Conservation (phyloP, 257 asterid species). For the Solanum tarijense region DNA sequence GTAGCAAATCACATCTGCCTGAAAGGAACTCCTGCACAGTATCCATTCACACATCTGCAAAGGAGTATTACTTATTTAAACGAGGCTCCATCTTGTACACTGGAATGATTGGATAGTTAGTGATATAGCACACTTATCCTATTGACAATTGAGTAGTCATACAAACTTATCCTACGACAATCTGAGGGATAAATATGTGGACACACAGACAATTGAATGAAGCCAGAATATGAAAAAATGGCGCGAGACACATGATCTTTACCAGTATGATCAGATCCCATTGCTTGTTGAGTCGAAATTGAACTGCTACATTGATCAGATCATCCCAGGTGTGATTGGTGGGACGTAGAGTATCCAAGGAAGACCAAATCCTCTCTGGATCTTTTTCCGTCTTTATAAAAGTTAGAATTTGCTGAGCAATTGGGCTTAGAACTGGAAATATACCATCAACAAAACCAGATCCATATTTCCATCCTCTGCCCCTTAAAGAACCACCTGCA, state of each 20-base stretch:
- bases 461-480: constrained; percentile 91
- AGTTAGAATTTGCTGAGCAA: constrained; percentile 51
- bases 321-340: constrained; percentile 74
- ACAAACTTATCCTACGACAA: background rate
- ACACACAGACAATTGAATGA: background rate
- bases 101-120: background rate
- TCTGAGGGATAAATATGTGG: background rate
- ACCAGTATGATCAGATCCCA: constrained; percentile 70
- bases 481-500: constrained; percentile 79
- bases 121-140: background rate
- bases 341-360: constrained; percentile 56
- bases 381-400: constrained; percentile 49
- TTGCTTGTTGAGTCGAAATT: constrained; percentile 60
- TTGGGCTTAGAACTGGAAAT: constrained; percentile 80
- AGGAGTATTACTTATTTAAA: background rate
- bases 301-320: constrained; percentile 62
- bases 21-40: constrained; percentile 52
- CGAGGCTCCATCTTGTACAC: background rate
- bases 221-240: background rate
- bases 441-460: constrained; percentile 87
- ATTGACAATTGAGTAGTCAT: background rate
- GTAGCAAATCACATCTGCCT: constrained; percentile 71
- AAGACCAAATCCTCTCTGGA: constrained; percentile 37
- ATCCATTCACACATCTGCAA: constrained; percentile 78
- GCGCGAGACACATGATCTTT: background rate